Percentiles rank a stretch among this genome's conserved stretches.
Conservation (phyloP, 2,329 filamentous ascomycete genomes). For the Apiospora sp. region DNA sequence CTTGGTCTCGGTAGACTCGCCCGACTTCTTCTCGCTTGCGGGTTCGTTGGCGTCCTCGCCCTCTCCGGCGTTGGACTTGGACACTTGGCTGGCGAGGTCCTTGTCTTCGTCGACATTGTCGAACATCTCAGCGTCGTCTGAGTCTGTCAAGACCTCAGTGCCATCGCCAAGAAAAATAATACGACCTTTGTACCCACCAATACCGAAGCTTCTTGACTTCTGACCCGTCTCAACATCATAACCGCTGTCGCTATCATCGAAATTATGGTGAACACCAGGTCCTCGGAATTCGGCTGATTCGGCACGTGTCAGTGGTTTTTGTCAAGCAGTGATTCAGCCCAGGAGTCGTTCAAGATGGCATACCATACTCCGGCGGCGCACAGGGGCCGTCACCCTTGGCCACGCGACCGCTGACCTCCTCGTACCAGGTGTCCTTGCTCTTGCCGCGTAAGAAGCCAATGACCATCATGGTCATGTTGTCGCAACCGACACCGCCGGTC, state of each 20-base stretch:
- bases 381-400: slow-evolving; percentile 97
- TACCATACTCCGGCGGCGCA: slow-evolving; percentile 99
- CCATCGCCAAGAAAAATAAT: slow-evolving; percentile 97
- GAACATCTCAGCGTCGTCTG: slow-evolving; percentile 92
- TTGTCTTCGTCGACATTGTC: slow-evolving; percentile 86
- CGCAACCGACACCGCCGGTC: slow-evolving; percentile 95
- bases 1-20: slow-evolving; percentile 35
- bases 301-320: slow-evolving; percentile 40
- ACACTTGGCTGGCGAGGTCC: slow-evolving; percentile 84
- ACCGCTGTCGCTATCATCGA: slow-evolving; percentile 79
- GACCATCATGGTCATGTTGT: slow-evolving; percentile 99
- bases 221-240: slow-evolving; percentile 79
- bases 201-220: slow-evolving; percentile 67
- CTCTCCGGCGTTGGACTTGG: slow-evolving; percentile 59
- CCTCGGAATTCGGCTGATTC: slow-evolving; percentile 81
- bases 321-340: slow-evolving; percentile 39
- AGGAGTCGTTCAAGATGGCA: slow-evolving; percentile 55
- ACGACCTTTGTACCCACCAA: slow-evolving; percentile 78
- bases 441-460: slow-evolving; percentile 89
- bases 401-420: slow-evolving; percentile 91
- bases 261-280: slow-evolving; percentile 82
- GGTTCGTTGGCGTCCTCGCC: slow-evolving; percentile 41
- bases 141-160: slow-evolving; percentile 88
- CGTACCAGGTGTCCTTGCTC: slow-evolving; percentile 98
- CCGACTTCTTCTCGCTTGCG: slow-evolving; percentile 40